Evolutionary conservation across 768 basidiomycete species (phyloP).

Genomic region (Lentinula boryana): DNA sequence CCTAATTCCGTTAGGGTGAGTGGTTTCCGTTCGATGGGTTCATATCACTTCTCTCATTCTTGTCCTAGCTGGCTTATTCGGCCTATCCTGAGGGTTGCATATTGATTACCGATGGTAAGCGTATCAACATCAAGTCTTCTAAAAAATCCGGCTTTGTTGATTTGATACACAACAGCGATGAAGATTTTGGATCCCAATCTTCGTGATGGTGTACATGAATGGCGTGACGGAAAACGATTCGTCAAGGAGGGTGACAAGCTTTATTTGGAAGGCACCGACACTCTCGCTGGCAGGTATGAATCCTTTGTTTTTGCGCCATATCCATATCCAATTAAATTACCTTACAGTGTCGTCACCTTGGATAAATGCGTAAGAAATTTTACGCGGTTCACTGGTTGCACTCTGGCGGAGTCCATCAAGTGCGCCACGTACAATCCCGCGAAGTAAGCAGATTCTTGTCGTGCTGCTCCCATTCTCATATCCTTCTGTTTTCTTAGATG

Average conservation of each 20-base stretch:
- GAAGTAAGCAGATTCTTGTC: constrained; percentile 34
- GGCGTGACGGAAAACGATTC: constrained; percentile 79
- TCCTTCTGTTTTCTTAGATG: constrained; percentile 37
- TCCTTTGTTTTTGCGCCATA: background rate
- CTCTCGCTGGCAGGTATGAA: constrained; percentile 79
- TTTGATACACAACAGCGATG: constrained; percentile 41
- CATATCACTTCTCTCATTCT: background rate
- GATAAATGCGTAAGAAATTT: constrained; percentile 87
- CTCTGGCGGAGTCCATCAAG: constrained; percentile 76
- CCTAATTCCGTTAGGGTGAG: constrained; percentile 83
- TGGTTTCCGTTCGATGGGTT: constrained; percentile 4
- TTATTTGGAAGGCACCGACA: constrained; percentile 79
- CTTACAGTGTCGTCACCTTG: constrained; percentile 64
- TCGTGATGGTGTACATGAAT: constrained; percentile 78
- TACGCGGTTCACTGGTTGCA: constrained; percentile 75
- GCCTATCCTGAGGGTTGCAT: constrained; percentile 82
- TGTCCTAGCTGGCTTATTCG: constrained; percentile 68
- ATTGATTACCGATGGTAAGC: constrained; percentile 81
- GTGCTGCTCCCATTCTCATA: background rate
- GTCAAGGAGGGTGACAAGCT: constrained; percentile 78
- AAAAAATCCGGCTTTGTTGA: background rate
- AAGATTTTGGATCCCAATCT: constrained; percentile 82
- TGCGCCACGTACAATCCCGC: constrained; percentile 87
- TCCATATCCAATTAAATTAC: background rate
- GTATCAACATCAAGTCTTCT: background rate